Conservation (phyloP, 140 eudicot genomes). For the Oenanthe javanica region DNA sequence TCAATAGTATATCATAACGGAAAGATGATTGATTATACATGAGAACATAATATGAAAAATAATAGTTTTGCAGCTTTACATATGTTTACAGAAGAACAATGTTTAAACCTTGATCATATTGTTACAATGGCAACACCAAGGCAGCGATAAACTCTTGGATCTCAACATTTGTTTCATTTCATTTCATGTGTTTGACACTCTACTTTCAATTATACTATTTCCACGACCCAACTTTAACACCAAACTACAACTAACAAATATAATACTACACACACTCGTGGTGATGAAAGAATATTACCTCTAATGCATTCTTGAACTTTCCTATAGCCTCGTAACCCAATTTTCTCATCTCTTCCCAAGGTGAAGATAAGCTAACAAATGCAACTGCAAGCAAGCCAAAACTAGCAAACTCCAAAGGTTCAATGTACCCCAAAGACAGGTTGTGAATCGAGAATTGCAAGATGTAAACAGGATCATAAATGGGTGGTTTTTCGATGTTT, state of each 20-base stretch:
- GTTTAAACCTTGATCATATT: background rate
- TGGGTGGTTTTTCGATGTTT: constrained; percentile 20
- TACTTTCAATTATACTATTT: background rate
- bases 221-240: background rate
- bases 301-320: constrained; percentile 50
- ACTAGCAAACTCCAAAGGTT: constrained; percentile 78
- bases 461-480: constrained; percentile 84
- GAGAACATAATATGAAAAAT: background rate
- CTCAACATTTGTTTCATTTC: background rate
- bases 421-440: constrained; percentile 67
- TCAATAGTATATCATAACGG: background rate
- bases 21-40: background rate
- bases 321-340: constrained; percentile 64
- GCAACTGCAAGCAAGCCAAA: constrained; percentile 88
- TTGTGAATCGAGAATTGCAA: constrained; percentile 73
- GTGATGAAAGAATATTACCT: constrained; percentile 42
- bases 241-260: background rate
- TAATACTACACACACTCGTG: background rate
- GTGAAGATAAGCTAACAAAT: constrained; percentile 74
- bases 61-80: background rate
- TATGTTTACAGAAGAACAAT: background rate
- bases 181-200: no score
- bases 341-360: constrained; percentile 60
- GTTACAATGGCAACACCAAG: background rate
- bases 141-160: background rate